A percentile compares a stretch with the other conserved stretches of the same genome.
Conservation (phyloP, 805 yeast species). For the Cyberlindnera xishuangbannaensis region DNA sequence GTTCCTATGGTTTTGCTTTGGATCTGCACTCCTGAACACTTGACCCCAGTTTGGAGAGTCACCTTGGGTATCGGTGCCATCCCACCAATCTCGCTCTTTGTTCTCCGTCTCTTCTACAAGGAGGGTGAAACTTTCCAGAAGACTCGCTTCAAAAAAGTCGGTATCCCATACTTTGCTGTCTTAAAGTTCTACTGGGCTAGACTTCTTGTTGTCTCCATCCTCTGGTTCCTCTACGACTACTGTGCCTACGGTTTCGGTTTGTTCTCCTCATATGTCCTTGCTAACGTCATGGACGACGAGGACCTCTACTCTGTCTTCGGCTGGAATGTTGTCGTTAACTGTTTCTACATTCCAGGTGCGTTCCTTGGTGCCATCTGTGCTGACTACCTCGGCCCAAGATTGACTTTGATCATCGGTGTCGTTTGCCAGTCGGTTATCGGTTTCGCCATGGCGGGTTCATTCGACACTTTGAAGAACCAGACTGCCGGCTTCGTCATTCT, state of each 20-base stretch:
- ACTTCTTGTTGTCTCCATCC: conserved; percentile 57
- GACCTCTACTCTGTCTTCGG: conserved; percentile 75
- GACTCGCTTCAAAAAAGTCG: conserved; percentile 57
- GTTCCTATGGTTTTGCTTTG: conserved; percentile 82
- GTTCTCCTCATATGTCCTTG: conserved; percentile 69
- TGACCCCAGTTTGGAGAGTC: conserved; percentile 87
- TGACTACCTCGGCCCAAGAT: conserved; percentile 90
- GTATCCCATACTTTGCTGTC: conserved; percentile 61
- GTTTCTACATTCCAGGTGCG: conserved; percentile 88
- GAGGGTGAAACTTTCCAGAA: conserved; percentile 71
- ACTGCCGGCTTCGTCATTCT: conserved; percentile 79
- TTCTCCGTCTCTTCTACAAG: conserved; percentile 67
- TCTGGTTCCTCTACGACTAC: conserved; percentile 93
- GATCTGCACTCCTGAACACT: conserved; percentile 68
- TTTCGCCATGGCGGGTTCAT: conserved; percentile 72
- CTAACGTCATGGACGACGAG: conserved; percentile 48
- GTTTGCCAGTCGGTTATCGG: conserved; percentile 73
- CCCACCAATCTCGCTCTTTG: conserved; percentile 74
- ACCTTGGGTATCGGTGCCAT: conserved; percentile 87
- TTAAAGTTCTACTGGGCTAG: conserved; percentile 84
- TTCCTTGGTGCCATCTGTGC: conserved; percentile 77
- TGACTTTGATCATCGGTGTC: conserved; percentile 68
- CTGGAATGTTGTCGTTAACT: conserved; percentile 85
- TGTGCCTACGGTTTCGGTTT: conserved; percentile 83
- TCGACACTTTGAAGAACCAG: conserved; percentile 47